Base-by-base conservation (phyloP, 2,329 filamentous ascomycete genomes). In the Fusarium sp. region DNA sequence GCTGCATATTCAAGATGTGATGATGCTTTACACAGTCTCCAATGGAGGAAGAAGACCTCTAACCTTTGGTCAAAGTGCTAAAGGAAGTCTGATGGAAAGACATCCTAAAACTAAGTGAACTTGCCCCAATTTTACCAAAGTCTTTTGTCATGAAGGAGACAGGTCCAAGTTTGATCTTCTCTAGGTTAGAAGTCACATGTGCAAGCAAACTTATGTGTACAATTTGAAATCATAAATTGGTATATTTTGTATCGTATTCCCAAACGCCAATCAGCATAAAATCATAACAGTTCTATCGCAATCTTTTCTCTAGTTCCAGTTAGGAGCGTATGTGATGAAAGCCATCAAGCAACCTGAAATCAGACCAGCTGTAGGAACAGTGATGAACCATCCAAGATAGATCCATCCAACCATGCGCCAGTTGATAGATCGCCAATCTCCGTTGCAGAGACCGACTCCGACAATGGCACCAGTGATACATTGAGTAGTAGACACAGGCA, bases 401-500 rank as follows among this genome's bases (percentile, higher is more conserved):
- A 90, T 87, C 83, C 88, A 89, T 10, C 81, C 85, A 10, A 90
- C 86, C 84, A 89, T 89, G 66, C 88, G 85, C 87, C 87, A 91
- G 82, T 91, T 91, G 75, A 91, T 88, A 33, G 88, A 86, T 52
- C 85, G 84, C 83, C 84, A 86, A 49, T 85, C 85, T 31, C 88
- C 88, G 51, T 87, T 89, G 80, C 88, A 90, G 23, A 91, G 84
- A 65, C 88, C 89, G 55, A 91, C 89, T 66, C 89, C 89, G 49
- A 91, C 88, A 25, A 88, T 90, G 45, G 88, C 86, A 51, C 89
- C 89, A 45, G 86, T 89, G 74, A 90, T 90, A 78, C 89, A 91
- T 81, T 91, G 89, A 0, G 89, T 90, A 3, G 90, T 92, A 4
- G 89, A 91, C 37, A 92, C 85, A 5, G 90, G 90, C 4, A 92